Percentiles rank a stretch among this genome's conserved stretches.
Evolutionary conservation across 768 basidiomycete genomes (phyloP).

Genomic region (Myochromella boudieri): DNA sequence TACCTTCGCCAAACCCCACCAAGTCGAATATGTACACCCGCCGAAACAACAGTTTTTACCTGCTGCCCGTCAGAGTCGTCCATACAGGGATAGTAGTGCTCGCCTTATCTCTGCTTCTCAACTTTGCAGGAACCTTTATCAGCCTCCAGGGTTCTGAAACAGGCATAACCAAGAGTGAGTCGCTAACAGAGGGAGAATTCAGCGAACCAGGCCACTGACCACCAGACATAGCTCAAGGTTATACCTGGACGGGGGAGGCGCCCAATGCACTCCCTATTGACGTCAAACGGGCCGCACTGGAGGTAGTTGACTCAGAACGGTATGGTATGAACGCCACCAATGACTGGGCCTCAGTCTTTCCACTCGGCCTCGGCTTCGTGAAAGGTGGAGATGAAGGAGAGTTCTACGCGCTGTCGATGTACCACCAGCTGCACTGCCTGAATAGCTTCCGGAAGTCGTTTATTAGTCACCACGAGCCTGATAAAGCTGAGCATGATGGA

Average conservation of each 20-base stretch:
- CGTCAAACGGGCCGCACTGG: slow-evolving; percentile 2
- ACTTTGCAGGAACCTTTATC: no score
- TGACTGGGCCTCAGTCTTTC: slow-evolving; percentile 13
- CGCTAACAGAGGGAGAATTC: not conserved
- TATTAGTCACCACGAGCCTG: not conserved
- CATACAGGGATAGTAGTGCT: not conserved
- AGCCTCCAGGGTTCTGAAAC: not conserved
- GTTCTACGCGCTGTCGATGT: slow-evolving; percentile 9
- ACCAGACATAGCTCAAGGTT: not conserved
- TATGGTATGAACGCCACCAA: slow-evolving; percentile 10
- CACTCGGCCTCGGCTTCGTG: slow-evolving; percentile 11
- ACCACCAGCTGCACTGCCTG: slow-evolving; percentile 13
- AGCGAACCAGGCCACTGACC: not conserved
- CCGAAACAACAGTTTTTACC: not conserved
- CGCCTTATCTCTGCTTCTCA: not conserved
- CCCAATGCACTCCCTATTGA: slow-evolving; percentile 1
- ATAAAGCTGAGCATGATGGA: no score
- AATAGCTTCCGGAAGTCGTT: slow-evolving; percentile 11
- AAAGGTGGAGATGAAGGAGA: slow-evolving; percentile 4
- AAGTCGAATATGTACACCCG: not conserved
- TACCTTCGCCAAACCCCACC: not conserved
- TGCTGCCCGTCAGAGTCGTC: not conserved
- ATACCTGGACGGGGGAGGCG: not conserved
- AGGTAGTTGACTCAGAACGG: slow-evolving; percentile 8
- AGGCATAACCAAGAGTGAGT: not conserved